Evolutionary conservation across 805 yeast species (phyloP), one percentile per base, ranked within the genome.

Genomic region (Torulaspora maleeae): DNA sequence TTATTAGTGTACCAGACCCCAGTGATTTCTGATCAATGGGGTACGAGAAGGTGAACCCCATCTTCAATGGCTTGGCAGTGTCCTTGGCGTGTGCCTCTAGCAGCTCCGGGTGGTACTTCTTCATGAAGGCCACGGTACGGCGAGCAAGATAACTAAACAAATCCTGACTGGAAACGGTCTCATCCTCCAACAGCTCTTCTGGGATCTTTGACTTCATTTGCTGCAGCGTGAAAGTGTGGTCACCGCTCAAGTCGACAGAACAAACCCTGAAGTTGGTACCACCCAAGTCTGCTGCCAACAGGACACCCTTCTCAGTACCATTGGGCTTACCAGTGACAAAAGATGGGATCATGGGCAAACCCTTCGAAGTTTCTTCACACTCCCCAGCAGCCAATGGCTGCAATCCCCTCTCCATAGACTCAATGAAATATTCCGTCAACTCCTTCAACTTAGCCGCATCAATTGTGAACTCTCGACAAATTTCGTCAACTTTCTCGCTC

Each of bases 251-350:
- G 29, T 74, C 64, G 25, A 91, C 90, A 1, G 96, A 88, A 63
- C 97, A 89, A 20, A 93, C 96, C 59, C 99, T 76, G 69, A 91
- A 88, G 66, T 93, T 90, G 47, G 98, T 90, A 41, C 98, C 98
- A 51, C 99, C 99, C 43, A 91, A 74, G 62, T 91, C 98, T 4
- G 93, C 95, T 44, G 98, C 98, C 49, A 91, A 70, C 51, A 76
- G 79, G 32, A 86, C 72, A 36, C 98, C 98, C 44, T 72, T 73
- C 64, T 91, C 99, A 38, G 77, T 73, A 36, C 99, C 99, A 35
- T 75, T 77, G 17, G 99, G 99, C 45, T 87, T 76, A 9, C 77
- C 74, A 7, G 96, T 86, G 27, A 91, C 95, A 61, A 67, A 91
- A 1, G 96, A 79, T 29, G 98, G 98, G 56, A 93, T 87, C 99